Evolutionary conservation across 2,329 filamentous ascomycete genomes (phyloP).

Genomic region (Talaromyces islandicus): DNA sequence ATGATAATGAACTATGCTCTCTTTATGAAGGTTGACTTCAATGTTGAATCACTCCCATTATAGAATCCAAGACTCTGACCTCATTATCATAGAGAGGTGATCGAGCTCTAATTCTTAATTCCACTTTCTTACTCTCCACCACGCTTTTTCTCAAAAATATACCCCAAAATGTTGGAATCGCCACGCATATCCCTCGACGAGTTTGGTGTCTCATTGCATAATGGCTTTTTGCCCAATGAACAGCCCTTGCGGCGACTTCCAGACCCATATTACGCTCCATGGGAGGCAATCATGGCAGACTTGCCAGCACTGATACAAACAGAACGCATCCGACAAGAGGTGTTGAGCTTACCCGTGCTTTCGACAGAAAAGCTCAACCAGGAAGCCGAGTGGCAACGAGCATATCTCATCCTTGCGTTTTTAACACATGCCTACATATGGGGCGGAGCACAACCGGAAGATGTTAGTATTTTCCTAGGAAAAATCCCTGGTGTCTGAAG

Average conservation of each 20-base stretch:
- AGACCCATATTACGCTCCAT: conserved; percentile 82
- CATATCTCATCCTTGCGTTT: conserved; percentile 69
- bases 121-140: background rate
- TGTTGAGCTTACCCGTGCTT: conserved; percentile 72
- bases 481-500: background rate
- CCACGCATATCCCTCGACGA: conserved; percentile 50
- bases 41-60: background rate
- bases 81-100: background rate
- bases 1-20: background rate
- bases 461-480: conserved; percentile 44
- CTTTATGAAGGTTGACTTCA: background rate
- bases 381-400: conserved; percentile 80
- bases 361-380: conserved; percentile 65
- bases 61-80: background rate
- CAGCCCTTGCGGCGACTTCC: conserved; percentile 68
- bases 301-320: conserved; percentile 52
- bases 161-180: background rate
- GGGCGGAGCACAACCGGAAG: conserved; percentile 65
- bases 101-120: background rate
- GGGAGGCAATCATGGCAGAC: conserved; percentile 53
- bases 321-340: conserved; percentile 65
- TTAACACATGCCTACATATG: conserved; percentile 78
- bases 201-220: conserved; percentile 54
- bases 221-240: conserved; percentile 70
- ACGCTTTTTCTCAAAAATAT: background rate